A percentile compares a stretch with the other conserved stretches of the same genome.
Evolutionary conservation across 495 filamentous ascomycete genomes (phyloP).

Genomic region (Hypoxylon fuscum): DNA sequence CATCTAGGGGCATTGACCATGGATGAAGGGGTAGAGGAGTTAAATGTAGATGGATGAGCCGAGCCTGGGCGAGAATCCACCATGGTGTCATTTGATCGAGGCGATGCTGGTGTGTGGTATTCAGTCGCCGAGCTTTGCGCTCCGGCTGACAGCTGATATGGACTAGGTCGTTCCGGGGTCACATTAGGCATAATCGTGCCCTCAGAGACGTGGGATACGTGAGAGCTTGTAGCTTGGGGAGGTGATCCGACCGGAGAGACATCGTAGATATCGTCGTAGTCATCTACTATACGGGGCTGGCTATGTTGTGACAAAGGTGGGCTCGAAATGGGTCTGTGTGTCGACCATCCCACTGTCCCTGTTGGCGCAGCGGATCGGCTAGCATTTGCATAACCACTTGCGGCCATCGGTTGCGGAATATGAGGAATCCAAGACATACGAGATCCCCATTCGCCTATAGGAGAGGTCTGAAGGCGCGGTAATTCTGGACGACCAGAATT

Average conservation of each 20-base stretch:
- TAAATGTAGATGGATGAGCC: conserved; percentile 32
- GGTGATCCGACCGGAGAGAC: conserved; percentile 64
- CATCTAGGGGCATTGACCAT: conserved; percentile 22
- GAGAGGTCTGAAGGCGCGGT: conserved; percentile 39
- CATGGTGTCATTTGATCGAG: conserved; percentile 21
- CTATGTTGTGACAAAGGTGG: conserved; percentile 32
- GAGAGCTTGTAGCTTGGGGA: conserved; percentile 28
- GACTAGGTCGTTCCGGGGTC: conserved; percentile 40
- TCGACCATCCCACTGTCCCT: conserved; percentile 16
- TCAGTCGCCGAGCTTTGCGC: conserved; percentile 28
- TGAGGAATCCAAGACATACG: conserved; percentile 32
- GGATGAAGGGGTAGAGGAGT: conserved; percentile 43
- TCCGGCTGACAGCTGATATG: conserved; percentile 35
- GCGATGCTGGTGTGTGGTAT: conserved; percentile 28
- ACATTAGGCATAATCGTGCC: conserved; percentile 6
- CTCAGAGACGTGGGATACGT: conserved; percentile 24
- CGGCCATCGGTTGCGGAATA: conserved; percentile 10
- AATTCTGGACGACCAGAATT: conserved; percentile 38
- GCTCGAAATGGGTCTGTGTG: conserved; percentile 33
- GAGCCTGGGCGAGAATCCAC: conserved; percentile 26
- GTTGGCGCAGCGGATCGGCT: conserved; percentile 26
- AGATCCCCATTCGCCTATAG: conserved; percentile 13
- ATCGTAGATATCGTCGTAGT: conserved; percentile 61
- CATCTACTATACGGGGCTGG: conserved; percentile 8
- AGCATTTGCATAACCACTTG: conserved; percentile 8